phyloP scores from a whole-genome alignment of 345 rosid species.

The Arabis hirsuta region DNA sequence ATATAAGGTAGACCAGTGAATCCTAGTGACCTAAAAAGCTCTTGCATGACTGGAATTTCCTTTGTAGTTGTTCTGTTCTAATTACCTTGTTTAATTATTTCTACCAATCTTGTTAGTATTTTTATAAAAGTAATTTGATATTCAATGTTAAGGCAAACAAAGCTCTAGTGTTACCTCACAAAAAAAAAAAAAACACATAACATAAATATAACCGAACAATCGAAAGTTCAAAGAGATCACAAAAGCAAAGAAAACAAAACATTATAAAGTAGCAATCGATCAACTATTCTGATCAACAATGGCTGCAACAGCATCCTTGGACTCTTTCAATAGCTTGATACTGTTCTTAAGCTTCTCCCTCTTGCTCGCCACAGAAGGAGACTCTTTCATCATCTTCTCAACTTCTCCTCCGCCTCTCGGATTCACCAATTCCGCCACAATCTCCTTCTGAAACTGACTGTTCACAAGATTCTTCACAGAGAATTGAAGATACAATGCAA shows the following conservation, averaged over 20 bases:
- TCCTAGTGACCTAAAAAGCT: too few species aligned
- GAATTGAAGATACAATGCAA: conserved; percentile 42
- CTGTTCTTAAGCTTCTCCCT: conserved; percentile 4
- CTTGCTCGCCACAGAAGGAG: conserved; percentile 30
- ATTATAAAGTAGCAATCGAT: background rate
- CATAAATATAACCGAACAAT: too few species aligned
- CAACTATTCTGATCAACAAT: conserved; percentile 34
- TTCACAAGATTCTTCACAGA: conserved; percentile 38
- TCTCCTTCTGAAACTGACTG: conserved; percentile 29
- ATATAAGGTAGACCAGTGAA: too few species aligned
- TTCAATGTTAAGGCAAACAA: too few species aligned
- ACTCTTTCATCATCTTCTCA: conserved; percentile 36
- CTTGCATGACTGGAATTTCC: too few species aligned
- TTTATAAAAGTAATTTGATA: too few species aligned
- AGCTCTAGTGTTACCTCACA: too few species aligned
- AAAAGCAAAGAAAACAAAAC: background rate
- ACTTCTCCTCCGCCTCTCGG: conserved; percentile 4
- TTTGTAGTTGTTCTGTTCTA: too few species aligned
- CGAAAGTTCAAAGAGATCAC: background rate
- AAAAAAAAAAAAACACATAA: too few species aligned
- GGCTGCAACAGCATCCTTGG: conserved; percentile 31
- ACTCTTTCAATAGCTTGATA: conserved; percentile 38
- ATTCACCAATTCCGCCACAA: conserved; percentile 20
- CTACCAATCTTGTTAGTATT: too few species aligned
- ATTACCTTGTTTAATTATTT: too few species aligned